Percentiles rank a stretch among this genome's conserved stretches.
These are phyloP conservation scores for Botrytis fragariae DNA, from an alignment of 2,329 filamentous ascomycete species.

Conservation along the genomic window DNA sequence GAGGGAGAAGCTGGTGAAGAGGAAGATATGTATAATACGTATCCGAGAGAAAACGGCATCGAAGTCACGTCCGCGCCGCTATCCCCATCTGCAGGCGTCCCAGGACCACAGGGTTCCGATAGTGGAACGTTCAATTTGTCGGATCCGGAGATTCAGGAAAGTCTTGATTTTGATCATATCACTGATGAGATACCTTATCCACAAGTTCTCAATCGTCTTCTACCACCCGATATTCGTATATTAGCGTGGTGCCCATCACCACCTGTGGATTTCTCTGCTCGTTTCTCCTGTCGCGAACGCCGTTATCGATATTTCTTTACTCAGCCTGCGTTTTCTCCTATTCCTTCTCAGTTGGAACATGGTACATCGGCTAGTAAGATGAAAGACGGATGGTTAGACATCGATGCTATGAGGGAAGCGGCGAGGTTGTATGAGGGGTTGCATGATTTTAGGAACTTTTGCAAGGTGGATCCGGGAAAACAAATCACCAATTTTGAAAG, in stretches of 20 bases:
- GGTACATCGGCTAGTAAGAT: slow-evolving; percentile 33
- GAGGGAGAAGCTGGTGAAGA: slow-evolving; percentile 22
- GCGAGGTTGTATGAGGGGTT: slow-evolving; percentile 76
- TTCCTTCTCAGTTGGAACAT: slow-evolving; percentile 52
- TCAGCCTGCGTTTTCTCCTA: slow-evolving; percentile 78
- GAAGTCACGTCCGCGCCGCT: slow-evolving; percentile 34
- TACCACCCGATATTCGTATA: slow-evolving; percentile 85
- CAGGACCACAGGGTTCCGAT: neutral
- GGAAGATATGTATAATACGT: slow-evolving; percentile 27
- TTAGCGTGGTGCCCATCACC: slow-evolving; percentile 90
- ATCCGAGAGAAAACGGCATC: slow-evolving; percentile 29
- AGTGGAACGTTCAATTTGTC: slow-evolving; percentile 4
- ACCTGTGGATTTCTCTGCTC: slow-evolving; percentile 77
- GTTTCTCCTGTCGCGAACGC: slow-evolving; percentile 88
- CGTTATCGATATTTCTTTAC: slow-evolving; percentile 98
- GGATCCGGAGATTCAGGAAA: slow-evolving; percentile 35
- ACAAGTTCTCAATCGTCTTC: slow-evolving; percentile 77
- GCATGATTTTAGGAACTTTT: slow-evolving; percentile 96
- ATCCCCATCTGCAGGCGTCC: slow-evolving; percentile 21
- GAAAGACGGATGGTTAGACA: slow-evolving; percentile 78
- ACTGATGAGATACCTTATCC: slow-evolving; percentile 82
- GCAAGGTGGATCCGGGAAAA: slow-evolving; percentile 88
- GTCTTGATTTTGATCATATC: slow-evolving; percentile 61
- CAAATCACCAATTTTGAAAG: slow-evolving; percentile 82
- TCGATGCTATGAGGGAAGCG: slow-evolving; percentile 79